These are phyloP conservation scores for Cutaneotrichosporon sp. DNA, from an alignment of 1,284 basidiomycete genomes.

Conservation along the genomic window DNA sequence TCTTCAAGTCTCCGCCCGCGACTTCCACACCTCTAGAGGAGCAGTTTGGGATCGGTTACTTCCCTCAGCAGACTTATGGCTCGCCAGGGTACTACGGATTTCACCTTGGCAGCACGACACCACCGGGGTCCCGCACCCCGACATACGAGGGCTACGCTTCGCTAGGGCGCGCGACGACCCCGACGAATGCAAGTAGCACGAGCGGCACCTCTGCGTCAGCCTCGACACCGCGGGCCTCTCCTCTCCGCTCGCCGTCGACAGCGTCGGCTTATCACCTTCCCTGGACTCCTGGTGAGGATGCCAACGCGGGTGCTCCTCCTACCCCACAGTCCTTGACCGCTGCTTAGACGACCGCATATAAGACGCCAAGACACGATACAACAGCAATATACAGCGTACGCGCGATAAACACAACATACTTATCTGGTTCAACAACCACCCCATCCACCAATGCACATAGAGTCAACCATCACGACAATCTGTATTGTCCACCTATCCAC, in stretches of 20 bases:
- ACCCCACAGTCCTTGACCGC: not conserved
- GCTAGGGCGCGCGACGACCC: not conserved
- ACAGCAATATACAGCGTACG: not conserved
- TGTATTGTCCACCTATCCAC: too few species aligned
- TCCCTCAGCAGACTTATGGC: constrained; percentile 22
- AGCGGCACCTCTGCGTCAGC: not conserved
- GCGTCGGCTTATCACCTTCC: not conserved
- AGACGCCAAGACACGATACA: too few species aligned
- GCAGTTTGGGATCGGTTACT: not conserved
- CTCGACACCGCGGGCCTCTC: constrained; percentile 7
- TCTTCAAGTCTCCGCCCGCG: constrained; percentile 44
- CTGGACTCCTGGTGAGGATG: not conserved
- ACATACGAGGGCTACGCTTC: not conserved
- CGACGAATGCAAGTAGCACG: not conserved
- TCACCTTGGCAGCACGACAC: not conserved
- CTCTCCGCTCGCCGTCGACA: not conserved
- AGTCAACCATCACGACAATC: too few species aligned
- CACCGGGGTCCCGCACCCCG: constrained; percentile 1
- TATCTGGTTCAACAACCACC: too few species aligned
- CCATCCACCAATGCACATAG: too few species aligned
- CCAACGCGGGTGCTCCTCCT: not conserved
- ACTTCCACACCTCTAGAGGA: constrained; percentile 5
- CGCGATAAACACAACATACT: not conserved
- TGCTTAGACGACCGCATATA: too few species aligned
- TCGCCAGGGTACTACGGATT: constrained; percentile 19